These are phyloP conservation scores for Mortierella sp. DNA, from an alignment of 371 early-diverging fungal genomes.

Conservation along the genomic window DNA sequence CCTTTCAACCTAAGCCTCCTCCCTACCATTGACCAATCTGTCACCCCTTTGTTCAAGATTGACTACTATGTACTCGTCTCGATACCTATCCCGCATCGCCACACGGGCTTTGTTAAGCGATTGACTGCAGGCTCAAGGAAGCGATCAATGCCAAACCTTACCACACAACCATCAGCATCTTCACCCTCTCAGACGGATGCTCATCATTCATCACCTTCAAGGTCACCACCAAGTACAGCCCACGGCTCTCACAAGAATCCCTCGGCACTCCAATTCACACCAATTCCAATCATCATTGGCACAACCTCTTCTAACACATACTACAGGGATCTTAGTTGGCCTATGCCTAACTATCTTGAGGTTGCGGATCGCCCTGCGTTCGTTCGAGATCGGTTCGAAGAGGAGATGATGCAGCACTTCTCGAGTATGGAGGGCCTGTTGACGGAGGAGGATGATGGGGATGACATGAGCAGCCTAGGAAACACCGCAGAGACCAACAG, in stretches of 20 bases:
- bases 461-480: too few species aligned
- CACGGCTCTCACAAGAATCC: too few species aligned
- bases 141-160: too few species aligned
- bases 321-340: conserved; percentile 44
- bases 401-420: conserved; percentile 51
- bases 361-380: conserved; percentile 46
- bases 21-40: conserved; percentile 44
- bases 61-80: conserved; percentile 46
- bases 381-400: conserved; percentile 50
- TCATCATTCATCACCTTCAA: conserved; percentile 20
- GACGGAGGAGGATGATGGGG: conserved; percentile 35
- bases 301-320: conserved; percentile 31
- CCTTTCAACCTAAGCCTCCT: conserved; percentile 36
- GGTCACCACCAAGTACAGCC: conserved; percentile 37
- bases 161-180: conserved; percentile 38
- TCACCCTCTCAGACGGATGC: conserved; percentile 25
- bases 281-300: conserved; percentile 42
- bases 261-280: conserved; percentile 36
- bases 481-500: too few species aligned
- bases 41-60: conserved; percentile 46
- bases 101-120: conserved; percentile 38
- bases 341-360: conserved; percentile 47
- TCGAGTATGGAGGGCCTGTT: conserved; percentile 42
- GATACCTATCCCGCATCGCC: conserved; percentile 33
- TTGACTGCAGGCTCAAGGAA: conserved; percentile 30